Percentiles rank a stretch among this genome's conserved stretches.
These are phyloP conservation scores for Passiflora organensis DNA, from an alignment of 345 rosid species.

Conservation along the genomic window DNA sequence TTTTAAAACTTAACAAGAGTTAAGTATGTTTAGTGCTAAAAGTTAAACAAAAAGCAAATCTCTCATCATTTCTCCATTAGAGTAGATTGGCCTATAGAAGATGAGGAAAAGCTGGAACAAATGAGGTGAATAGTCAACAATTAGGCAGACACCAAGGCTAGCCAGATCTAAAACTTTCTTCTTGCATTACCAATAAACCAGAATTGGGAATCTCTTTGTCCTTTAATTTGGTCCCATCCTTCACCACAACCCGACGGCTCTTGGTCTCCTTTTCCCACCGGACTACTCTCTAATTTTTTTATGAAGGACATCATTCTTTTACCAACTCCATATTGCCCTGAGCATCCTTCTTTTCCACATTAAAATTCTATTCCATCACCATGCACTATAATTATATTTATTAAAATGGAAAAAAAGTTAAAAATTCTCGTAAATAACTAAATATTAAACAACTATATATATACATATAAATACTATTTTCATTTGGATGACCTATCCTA, in stretches of 20 bases:
- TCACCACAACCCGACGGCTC: background rate
- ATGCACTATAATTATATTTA: background rate
- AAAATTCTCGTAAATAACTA: too few relatives aligned
- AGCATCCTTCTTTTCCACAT: conserved; percentile 12
- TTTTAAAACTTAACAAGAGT: too few relatives aligned
- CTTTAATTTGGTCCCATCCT: conserved; percentile 26
- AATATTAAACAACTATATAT: too few relatives aligned
- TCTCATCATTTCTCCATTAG: too few relatives aligned
- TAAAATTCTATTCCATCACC: conserved; percentile 8
- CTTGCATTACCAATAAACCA: conserved; percentile 10
- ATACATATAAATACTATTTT: too few relatives aligned
- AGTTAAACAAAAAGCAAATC: too few relatives aligned
- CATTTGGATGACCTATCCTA: too few relatives aligned
- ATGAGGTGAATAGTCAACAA: conserved; percentile 22
- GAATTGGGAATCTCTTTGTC: conserved; percentile 18
- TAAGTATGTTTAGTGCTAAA: too few relatives aligned
- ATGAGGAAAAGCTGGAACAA: background rate
- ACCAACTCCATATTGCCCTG: conserved; percentile 2
- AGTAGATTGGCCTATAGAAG: too few relatives aligned
- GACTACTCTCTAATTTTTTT: conserved; percentile 20
- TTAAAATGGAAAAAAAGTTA: too few relatives aligned
- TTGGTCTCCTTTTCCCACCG: conserved; percentile 10
- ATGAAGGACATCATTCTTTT: conserved; percentile 13
- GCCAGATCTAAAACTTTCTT: background rate
- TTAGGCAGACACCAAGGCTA: conserved; percentile 16